Evolutionary conservation across 2,329 filamentous ascomycete genomes (phyloP).

Genomic region (Gaeumannomyces tritici): DNA sequence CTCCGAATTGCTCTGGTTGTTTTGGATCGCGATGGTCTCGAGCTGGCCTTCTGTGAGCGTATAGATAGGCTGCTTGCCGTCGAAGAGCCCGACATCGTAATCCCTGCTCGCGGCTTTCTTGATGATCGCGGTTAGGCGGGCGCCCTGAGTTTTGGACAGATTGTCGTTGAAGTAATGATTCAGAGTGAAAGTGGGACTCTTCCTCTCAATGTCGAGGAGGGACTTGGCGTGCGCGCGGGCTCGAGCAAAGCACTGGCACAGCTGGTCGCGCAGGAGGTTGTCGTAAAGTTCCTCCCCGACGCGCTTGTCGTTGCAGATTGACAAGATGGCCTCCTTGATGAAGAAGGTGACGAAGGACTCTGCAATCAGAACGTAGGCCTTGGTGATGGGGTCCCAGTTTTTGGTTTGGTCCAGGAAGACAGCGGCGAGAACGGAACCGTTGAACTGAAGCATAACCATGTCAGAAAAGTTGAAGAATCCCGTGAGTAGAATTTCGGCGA

Average conservation of each 20-base stretch:
- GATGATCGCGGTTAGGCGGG: slow-evolving; percentile 12
- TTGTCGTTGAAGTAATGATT: slow-evolving; percentile 41
- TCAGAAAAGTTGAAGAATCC: background rate
- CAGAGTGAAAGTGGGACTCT: slow-evolving; percentile 33
- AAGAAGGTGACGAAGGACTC: slow-evolving; percentile 35
- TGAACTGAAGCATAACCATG: slow-evolving; percentile 23
- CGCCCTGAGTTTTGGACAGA: slow-evolving; percentile 16
- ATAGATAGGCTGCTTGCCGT: no score
- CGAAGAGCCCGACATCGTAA: background rate
- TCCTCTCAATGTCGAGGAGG: slow-evolving; percentile 40
- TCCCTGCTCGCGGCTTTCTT: slow-evolving; percentile 1
- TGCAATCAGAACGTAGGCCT: slow-evolving; percentile 27
- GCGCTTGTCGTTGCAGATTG: slow-evolving; percentile 30
- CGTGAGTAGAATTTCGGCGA: background rate
- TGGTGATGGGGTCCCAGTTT: slow-evolving; percentile 40
- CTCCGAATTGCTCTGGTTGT: slow-evolving; percentile 7
- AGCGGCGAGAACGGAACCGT: slow-evolving; percentile 24
- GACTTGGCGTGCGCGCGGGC: slow-evolving; percentile 39
- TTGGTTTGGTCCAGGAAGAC: slow-evolving; percentile 41
- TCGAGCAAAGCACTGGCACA: slow-evolving; percentile 32
- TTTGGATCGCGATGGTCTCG: background rate
- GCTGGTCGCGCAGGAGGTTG: slow-evolving; percentile 31
- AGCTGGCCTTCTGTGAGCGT: slow-evolving; percentile 5
- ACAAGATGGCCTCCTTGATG: slow-evolving; percentile 29
- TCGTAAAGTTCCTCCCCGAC: slow-evolving; percentile 29